Evolutionary conservation across 495 filamentous ascomycete species (phyloP), one percentile per base, ranked within the genome.

Genomic region (Aspergillus haitiensis): DNA sequence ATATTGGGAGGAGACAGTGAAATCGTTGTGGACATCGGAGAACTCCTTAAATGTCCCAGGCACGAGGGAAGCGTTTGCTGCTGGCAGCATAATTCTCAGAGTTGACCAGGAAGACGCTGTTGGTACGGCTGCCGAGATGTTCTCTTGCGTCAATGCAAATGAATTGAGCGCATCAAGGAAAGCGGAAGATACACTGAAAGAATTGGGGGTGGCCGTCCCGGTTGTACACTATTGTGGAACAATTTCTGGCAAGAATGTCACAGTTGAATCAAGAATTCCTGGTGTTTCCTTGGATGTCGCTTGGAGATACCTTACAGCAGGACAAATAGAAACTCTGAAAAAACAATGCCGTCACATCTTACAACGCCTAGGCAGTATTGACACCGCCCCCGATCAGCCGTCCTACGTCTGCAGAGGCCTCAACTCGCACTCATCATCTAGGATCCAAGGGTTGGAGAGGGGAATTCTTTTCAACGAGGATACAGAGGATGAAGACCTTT

Each of bases 121-220:
- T 31, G 70, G 61, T 45, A 39, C 55, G 34, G 62, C 69, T 6
- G 61, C 67, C 18, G 70, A 74, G 45, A 63, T 60, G 61, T 77
- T 71, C 57, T 71, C 86, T 75, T 72, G 82, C 80, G 21, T 86
- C 76, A 71, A 92, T 86, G 88, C 74, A 34, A 79, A 79, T 55
- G 76, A 77, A 55, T 39, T 74, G 10, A 70, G 61, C 11, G 67
- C 76, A 2, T 69, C 76, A 32, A 71, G 69, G 35, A 79, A 79
- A 45, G 74, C 68, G 7, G 74, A 79, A 47, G 67, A 73, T 11
- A 34, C 60, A 1, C 66, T 79, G 12, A 70, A 58, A 46, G 68
- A 71, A 18, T 51, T 76, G 16, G 66, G 67, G 1, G 67, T 77
- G 45, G 62, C 70, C 0, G 74, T 79, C n/a, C 76, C 76, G 2